phyloP scores from a whole-genome alignment of 768 basidiomycete genomes.

The Amanita thiersii region DNA sequence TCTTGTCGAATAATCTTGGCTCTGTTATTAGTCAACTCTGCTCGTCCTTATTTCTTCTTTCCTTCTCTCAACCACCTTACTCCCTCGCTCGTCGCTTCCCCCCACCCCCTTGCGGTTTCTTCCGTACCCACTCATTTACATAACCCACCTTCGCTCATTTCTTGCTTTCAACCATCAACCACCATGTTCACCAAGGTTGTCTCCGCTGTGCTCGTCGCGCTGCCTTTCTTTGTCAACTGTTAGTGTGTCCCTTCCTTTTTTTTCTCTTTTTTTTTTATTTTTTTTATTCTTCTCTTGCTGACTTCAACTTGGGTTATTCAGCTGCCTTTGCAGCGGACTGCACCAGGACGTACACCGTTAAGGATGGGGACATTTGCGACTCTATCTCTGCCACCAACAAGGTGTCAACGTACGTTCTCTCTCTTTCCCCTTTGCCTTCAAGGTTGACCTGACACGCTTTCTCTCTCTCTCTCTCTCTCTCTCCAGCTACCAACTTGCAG shows the following conservation, averaged over 20 bases:
- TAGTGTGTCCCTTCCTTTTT: slow-evolving; percentile 10
- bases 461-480: slow-evolving; percentile 1
- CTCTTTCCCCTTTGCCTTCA: not conserved
- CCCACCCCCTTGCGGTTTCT: not conserved
- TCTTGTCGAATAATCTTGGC: too few species aligned
- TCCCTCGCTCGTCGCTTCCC: not conserved
- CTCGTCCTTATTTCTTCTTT: too few species aligned
- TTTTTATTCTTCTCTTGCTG: slow-evolving; percentile 1
- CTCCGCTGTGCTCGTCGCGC: slow-evolving; percentile 33
- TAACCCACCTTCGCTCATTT: slow-evolving; percentile 7
- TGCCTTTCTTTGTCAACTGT: slow-evolving; percentile 33
- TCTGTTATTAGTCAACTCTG: too few species aligned
- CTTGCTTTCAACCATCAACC: slow-evolving; percentile 1
- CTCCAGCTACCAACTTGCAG: slow-evolving; percentile 76
- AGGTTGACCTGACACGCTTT: slow-evolving; percentile 4
- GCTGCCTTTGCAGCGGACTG: slow-evolving; percentile 34
- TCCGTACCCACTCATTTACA: slow-evolving; percentile 2
- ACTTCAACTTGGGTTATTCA: slow-evolving; percentile 8
- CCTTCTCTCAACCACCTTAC: too few species aligned
- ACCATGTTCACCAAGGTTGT: slow-evolving; percentile 17
- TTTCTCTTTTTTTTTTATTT: not conserved
- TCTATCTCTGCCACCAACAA: slow-evolving; percentile 52
- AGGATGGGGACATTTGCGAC: slow-evolving; percentile 57
- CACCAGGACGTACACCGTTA: slow-evolving; percentile 53
- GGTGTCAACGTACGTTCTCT: slow-evolving; percentile 48